phyloP scores from a whole-genome alignment of 2,329 filamentous ascomycete species.

The Aspergillus sp. region DNA sequence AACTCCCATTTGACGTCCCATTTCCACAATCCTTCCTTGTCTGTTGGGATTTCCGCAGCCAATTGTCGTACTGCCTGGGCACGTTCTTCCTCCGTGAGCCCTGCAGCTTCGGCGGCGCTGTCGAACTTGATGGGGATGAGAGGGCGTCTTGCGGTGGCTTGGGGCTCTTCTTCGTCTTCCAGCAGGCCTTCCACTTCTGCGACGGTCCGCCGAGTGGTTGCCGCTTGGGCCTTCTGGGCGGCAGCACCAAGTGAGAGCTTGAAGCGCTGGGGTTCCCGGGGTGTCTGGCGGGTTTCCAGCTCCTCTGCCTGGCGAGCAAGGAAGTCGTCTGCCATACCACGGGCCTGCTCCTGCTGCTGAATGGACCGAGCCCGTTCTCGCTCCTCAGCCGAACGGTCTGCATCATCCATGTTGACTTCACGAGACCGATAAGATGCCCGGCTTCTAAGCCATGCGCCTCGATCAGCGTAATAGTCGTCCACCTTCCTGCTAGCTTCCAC shows the following conservation, averaged over 20 bases:
- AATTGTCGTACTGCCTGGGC: slow-evolving; percentile 73
- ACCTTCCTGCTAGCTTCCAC: slow-evolving; percentile 65
- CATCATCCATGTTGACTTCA: slow-evolving; percentile 72
- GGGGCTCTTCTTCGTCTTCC: slow-evolving; percentile 87
- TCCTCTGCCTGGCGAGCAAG: slow-evolving; percentile 76
- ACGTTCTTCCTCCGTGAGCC: slow-evolving; percentile 79
- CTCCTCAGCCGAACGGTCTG: slow-evolving; percentile 71
- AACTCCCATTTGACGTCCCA: slow-evolving; percentile 92
- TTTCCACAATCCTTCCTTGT: slow-evolving; percentile 80
- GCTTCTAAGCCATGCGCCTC: slow-evolving; percentile 75
- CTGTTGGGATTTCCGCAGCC: slow-evolving; percentile 81
- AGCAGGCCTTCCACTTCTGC: slow-evolving; percentile 90
- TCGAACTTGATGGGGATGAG: slow-evolving; percentile 80
- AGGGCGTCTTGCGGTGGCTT: slow-evolving; percentile 61
- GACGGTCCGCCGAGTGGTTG: slow-evolving; percentile 65
- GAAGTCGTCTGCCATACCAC: slow-evolving; percentile 85
- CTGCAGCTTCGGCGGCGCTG: slow-evolving; percentile 56
- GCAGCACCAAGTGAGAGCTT: slow-evolving; percentile 89
- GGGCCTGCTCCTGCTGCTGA: slow-evolving; percentile 68
- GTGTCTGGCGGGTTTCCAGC: slow-evolving; percentile 48
- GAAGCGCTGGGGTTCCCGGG: slow-evolving; percentile 64
- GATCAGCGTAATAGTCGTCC: slow-evolving; percentile 82
- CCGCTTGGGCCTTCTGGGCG: slow-evolving; percentile 62
- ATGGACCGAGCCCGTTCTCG: slow-evolving; percentile 64
- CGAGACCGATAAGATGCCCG: slow-evolving; percentile 65